Conservation (phyloP, 495 filamentous ascomycete genomes). For the Xylaria venustula region DNA sequence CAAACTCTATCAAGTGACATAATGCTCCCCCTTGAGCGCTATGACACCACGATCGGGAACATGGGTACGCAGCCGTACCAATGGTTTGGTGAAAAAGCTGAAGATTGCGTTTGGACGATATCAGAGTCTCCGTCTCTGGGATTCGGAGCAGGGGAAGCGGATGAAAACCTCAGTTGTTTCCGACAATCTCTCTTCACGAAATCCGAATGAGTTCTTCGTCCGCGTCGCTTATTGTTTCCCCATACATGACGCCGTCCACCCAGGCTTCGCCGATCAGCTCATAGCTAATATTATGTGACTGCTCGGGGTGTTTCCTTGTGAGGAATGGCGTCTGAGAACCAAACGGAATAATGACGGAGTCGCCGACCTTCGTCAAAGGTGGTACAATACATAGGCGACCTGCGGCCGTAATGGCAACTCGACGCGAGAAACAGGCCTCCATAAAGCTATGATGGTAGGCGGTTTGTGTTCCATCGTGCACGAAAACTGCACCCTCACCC, state of each 20-base stretch:
- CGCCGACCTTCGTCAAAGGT: not conserved
- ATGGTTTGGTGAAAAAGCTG: no score
- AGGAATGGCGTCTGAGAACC: constrained; percentile 6
- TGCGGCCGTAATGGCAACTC: not conserved
- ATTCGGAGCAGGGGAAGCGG: not conserved
- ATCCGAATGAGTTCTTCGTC: constrained; percentile 6
- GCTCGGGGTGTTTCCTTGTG: not conserved
- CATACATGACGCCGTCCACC: constrained; percentile 3
- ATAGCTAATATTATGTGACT: not conserved
- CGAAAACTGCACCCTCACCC: not conserved
- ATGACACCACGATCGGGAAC: not conserved
- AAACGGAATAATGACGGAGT: not conserved
- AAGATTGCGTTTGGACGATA: no score
- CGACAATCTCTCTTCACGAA: not conserved
- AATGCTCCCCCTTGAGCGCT: not conserved
- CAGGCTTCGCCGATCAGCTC: not conserved
- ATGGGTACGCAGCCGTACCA: no score
- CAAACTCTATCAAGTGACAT: not conserved
- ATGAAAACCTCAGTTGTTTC: not conserved
- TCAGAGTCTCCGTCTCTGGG: not conserved
- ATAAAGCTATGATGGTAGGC: not conserved
- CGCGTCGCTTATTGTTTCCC: not conserved
- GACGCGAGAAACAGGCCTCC: not conserved
- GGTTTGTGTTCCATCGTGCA: not conserved
- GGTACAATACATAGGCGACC: constrained; percentile 1